A percentile compares a stretch with the other conserved stretches of the same genome.
These are phyloP conservation scores for Cyberlindnera misumaiensis DNA, from an alignment of 805 yeast genomes.

Conservation along the genomic window DNA sequence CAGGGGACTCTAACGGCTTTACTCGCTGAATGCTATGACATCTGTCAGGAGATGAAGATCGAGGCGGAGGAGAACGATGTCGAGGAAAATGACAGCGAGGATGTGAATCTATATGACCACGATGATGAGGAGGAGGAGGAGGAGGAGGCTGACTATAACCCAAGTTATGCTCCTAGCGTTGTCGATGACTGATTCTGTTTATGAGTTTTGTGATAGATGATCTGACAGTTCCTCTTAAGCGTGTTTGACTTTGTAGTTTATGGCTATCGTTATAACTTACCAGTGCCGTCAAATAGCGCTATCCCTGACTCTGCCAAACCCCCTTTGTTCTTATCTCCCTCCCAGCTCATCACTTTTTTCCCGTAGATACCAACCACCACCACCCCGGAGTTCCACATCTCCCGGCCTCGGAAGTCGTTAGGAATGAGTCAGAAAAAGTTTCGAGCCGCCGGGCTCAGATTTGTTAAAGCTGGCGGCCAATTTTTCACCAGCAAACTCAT, in stretches of 20 bases:
- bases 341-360: no score
- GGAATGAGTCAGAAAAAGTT: not conserved
- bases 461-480: not conserved
- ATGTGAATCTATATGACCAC: slow-evolving; percentile 11
- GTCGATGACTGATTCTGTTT: slow-evolving; percentile 5
- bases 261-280: no score
- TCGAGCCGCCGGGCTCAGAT: not conserved
- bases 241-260: no score
- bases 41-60: slow-evolving; percentile 81
- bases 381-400: no score
- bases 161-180: slow-evolving; percentile 22
- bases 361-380: no score
- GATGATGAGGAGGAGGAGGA: slow-evolving; percentile 29
- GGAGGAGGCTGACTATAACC: slow-evolving; percentile 27
- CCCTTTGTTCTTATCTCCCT: no score
- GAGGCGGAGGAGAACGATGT: slow-evolving; percentile 50
- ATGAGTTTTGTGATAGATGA: no score
- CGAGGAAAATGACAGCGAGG: slow-evolving; percentile 17
- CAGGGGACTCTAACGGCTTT: slow-evolving; percentile 93
- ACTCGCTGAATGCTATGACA: slow-evolving; percentile 90
- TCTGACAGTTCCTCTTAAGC: no score
- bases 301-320: no score
- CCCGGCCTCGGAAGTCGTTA: no score
- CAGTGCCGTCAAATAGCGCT: no score
- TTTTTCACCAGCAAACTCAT: not conserved